Base-by-base conservation (phyloP, 305 asterid species). In the Solanum aculeatissimum region DNA sequence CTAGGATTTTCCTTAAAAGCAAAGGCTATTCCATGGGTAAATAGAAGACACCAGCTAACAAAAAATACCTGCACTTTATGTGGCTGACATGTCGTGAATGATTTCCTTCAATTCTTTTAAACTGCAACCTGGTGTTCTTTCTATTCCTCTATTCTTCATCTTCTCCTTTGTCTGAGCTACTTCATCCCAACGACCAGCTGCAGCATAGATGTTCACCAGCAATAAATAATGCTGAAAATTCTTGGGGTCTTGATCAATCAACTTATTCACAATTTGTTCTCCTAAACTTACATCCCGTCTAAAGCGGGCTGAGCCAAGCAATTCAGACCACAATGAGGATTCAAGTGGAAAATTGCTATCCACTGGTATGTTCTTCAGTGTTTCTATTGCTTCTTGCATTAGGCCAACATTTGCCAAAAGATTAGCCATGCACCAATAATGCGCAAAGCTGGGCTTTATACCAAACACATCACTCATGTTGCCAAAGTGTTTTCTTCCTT, bases 401-500 rank as follows among this genome's bases (percentile, higher is more conserved):
- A 84, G 87, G 82, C 93, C 97, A 86, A 80, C 88, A 83, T 82
- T 85, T 68, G 93, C 95, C 87, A 90, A 90, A 29, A 94, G 91
- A 86, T 90, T 93, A 81, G 98, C 95, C 95, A 94, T 77, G 92
- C 95, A 94, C 98, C 97, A 94, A 70, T 90, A 92, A 89, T 94
- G 98, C 11, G 89, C 94, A 10, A 94, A 94, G 87, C 87, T 89
- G n/a, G 94, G 95, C 77, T 89, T 89, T 78, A 92, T 38, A 14
- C 80, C 68, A 74, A 88, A 91, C 68, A 85, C 86, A 55, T 90
- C 91, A 49, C 38, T 88, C 95, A 94, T 93, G 77, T 92, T 83
- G 53, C 85, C 55, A 27, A 94, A 89, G 86, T 91, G 90, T 49
- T 42, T 69, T 86, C 80, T 86, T 74, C 92, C 96, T 54, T 91